phyloP scores from a whole-genome alignment of 257 asterid genomes.

The Penstemon davidsonii region DNA sequence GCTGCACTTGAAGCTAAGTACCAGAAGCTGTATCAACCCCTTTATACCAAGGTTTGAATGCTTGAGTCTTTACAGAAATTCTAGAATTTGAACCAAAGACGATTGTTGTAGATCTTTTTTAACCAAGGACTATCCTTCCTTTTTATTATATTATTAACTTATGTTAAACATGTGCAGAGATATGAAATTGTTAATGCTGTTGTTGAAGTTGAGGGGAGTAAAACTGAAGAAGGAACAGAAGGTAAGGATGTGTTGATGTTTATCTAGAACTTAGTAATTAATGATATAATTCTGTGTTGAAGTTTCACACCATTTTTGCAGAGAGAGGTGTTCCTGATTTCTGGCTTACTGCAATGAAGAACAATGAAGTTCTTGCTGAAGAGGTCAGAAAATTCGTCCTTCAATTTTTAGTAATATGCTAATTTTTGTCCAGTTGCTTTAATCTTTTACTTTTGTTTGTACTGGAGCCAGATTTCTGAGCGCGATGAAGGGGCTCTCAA shows the following conservation, averaged over 20 bases:
- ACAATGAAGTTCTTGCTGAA: conserved; percentile 66
- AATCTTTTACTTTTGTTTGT: not conserved
- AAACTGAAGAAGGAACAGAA: conserved; percentile 26
- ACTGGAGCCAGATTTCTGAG: conserved; percentile 50
- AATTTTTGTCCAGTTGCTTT: not conserved
- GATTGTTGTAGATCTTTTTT: not conserved
- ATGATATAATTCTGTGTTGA: not conserved
- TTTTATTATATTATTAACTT: conserved; percentile 1
- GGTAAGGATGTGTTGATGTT: conserved; percentile 4
- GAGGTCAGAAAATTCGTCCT: conserved; percentile 46
- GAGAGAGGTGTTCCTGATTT: conserved; percentile 56
- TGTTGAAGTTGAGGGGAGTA: conserved; percentile 41
- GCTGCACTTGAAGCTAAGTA: conserved; percentile 68
- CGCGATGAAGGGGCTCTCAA: conserved; percentile 80
- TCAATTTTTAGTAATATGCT: not conserved
- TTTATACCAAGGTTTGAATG: conserved; percentile 48
- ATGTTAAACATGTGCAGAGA: conserved; percentile 41
- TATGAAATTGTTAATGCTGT: conserved; percentile 58
- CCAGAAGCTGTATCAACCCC: conserved; percentile 62
- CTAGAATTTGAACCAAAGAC: not conserved
- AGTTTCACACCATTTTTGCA: conserved; percentile 16
- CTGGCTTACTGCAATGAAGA: conserved; percentile 78
- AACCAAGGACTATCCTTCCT: not conserved
- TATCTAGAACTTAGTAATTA: not conserved
- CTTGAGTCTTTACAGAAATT: not conserved